These are phyloP conservation scores for Xylona heveae DNA, from an alignment of 495 filamentous ascomycete genomes.

Conservation along the genomic window DNA sequence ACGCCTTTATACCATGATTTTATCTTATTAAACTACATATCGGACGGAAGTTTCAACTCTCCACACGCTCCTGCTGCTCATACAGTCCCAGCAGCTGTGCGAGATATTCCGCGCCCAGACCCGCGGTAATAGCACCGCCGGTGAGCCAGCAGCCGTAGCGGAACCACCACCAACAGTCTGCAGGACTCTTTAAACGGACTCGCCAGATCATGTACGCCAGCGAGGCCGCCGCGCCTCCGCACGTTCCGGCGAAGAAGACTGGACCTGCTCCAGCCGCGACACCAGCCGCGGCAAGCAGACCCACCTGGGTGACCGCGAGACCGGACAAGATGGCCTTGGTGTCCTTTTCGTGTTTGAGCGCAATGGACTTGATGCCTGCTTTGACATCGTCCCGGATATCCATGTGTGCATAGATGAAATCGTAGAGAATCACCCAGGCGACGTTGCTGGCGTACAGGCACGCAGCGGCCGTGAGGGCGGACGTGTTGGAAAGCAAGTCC, in stretches of 20 bases:
- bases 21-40: too few species aligned
- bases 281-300: slow-evolving; percentile 61
- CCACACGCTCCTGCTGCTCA: too few species aligned
- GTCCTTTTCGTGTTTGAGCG: slow-evolving; percentile 65
- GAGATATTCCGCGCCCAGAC: slow-evolving; percentile 41
- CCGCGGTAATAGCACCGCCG: slow-evolving; percentile 42
- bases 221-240: slow-evolving; percentile 56
- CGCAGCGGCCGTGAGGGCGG: slow-evolving; percentile 43
- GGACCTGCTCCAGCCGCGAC: slow-evolving; percentile 55
- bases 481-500: slow-evolving; percentile 44
- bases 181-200: slow-evolving; percentile 64
- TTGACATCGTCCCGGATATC: slow-evolving; percentile 87
- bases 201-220: slow-evolving; percentile 74
- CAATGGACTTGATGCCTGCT: slow-evolving; percentile 91
- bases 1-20: too few species aligned
- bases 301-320: slow-evolving; percentile 53
- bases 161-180: slow-evolving; percentile 97
- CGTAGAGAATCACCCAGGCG: slow-evolving; percentile 88
- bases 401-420: slow-evolving; percentile 99
- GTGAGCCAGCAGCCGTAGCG: slow-evolving; percentile 47
- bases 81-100: slow-evolving; percentile 17
- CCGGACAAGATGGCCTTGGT: slow-evolving; percentile 71
- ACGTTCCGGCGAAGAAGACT: slow-evolving; percentile 65
- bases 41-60: too few species aligned
- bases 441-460: slow-evolving; percentile 70